A percentile compares a stretch with the other conserved stretches of the same genome.
These are phyloP conservation scores for Phytopythium sindhum DNA, from an alignment of 352 stramenopile genomes.

Conservation along the genomic window DNA sequence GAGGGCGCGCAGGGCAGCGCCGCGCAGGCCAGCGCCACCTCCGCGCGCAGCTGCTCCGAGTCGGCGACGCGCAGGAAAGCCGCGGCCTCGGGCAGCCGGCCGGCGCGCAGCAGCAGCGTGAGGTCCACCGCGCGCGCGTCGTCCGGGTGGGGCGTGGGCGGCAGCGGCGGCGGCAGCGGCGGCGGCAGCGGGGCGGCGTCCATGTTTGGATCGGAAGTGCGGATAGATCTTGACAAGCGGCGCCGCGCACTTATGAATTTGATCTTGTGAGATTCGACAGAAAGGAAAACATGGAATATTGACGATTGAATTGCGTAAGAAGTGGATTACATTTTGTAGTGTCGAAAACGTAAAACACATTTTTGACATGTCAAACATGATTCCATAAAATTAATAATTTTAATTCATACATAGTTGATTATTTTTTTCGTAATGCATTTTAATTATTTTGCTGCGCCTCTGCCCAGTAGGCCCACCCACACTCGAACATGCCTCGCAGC, in stretches of 20 bases:
- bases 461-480: too few relatives aligned
- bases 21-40: conserved; percentile 33
- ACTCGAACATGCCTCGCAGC: conserved; percentile 3
- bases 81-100: conserved; percentile 22
- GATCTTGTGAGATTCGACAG: too few relatives aligned
- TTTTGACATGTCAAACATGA: too few relatives aligned
- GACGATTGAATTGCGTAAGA: too few relatives aligned
- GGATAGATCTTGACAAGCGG: too few relatives aligned
- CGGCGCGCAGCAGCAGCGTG: conserved; percentile 27
- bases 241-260: not conserved
- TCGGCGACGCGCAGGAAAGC: conserved; percentile 33
- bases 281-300: too few relatives aligned
- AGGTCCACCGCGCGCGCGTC: conserved; percentile 14
- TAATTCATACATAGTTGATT: too few relatives aligned
- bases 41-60: conserved; percentile 20
- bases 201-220: not conserved
- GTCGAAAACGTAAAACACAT: too few relatives aligned
- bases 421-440: too few relatives aligned
- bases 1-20: conserved; percentile 26
- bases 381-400: too few relatives aligned
- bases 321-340: too few relatives aligned
- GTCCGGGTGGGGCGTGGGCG: conserved; percentile 7
- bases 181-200: not conserved
- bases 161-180: not conserved
- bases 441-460: too few relatives aligned